Evolutionary conservation across 768 basidiomycete genomes (phyloP), one percentile per base, ranked within the genome.

Genomic region (Boletus patriciae): DNA sequence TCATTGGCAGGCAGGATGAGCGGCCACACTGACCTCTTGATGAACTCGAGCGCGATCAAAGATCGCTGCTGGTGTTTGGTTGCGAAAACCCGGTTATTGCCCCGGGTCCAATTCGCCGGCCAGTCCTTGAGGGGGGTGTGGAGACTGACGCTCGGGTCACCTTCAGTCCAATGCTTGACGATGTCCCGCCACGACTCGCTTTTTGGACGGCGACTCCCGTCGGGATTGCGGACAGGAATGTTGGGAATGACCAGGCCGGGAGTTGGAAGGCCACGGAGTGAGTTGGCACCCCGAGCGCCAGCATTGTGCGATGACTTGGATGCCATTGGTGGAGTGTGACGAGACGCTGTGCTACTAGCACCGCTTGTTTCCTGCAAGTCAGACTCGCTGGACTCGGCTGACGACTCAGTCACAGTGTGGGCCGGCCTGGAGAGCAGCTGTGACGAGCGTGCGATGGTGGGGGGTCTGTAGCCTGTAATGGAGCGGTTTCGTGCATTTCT

Each of bases 1-100:
- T 31, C 10, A 10, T 8, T 8, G 31, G 31, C 31, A 31, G 31
- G 31, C 10, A 10, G n/a, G n/a, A n/a, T n/a, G n/a, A n/a, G n/a
- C n/a, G n/a, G n/a, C n/a, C 3, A 6, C 12, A 40, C 50, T 52
- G 27, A 60, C 59, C 4, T 36, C 5, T 60, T 31, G 45, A 60
- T 33, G n/a, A 56, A 60, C 16, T 60, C 50, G 3, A 48, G 27
- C 1, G 46, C 41, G 1, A 56, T 57, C 0, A 52, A 7, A 4
- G 46, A 33, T 12, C 19, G 27, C n/a, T 60, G 18, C 21, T 34
- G 15, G 34, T 60, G 44, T 18, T 60, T 60, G 4, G 13, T 10
- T 10, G n/a, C 25, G 4, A 60, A 56, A 13, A 50, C 4, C 18
- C 37, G 25, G 46, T 56, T 60, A 19, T n/a, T 23, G 2, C 50